Percentiles rank a stretch among this genome's conserved stretches.
phyloP scores from a whole-genome alignment of 2,329 filamentous ascomycete species.

The Clonostachys solani region DNA sequence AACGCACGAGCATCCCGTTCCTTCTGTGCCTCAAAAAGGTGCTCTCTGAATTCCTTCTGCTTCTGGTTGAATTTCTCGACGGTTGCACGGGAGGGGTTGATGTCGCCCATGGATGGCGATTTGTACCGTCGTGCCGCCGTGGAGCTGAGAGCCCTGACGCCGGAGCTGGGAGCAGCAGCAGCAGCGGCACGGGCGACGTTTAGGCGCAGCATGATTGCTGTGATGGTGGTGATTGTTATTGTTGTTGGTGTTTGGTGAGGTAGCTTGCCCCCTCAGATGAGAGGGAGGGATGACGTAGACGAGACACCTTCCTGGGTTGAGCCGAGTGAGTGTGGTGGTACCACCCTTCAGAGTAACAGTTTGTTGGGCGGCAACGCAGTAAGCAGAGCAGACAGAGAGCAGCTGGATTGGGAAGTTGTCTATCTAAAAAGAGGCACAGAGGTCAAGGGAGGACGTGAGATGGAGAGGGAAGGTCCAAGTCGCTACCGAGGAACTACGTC shows the following conservation, averaged over 20 bases:
- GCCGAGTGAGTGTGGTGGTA: no score
- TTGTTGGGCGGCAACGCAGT: no score
- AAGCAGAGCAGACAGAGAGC: no score
- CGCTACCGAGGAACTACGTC: no score
- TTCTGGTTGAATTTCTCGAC: slow-evolving; percentile 75
- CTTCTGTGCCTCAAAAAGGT: slow-evolving; percentile 71
- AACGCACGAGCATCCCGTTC: slow-evolving; percentile 82
- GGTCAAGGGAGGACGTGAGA: no score
- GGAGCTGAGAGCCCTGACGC: slow-evolving; percentile 53
- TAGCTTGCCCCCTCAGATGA: no score
- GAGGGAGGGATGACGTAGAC: background rate
- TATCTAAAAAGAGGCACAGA: no score
- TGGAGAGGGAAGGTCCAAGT: no score
- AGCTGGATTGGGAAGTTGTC: no score
- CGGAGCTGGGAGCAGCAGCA: slow-evolving; percentile 37
- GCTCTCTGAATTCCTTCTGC: slow-evolving; percentile 83
- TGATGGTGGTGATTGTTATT: slow-evolving; percentile 4
- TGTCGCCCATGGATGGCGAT: slow-evolving; percentile 79
- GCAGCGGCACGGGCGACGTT: slow-evolving; percentile 42
- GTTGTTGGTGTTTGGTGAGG: background rate
- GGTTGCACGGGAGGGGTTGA: slow-evolving; percentile 61
- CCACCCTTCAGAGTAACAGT: no score
- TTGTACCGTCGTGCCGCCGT: slow-evolving; percentile 38
- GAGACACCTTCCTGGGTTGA: background rate
- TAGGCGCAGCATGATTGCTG: slow-evolving; percentile 42